Evolutionary conservation across 805 yeast species (phyloP).

Genomic region (Kuraishia ogatae): DNA sequence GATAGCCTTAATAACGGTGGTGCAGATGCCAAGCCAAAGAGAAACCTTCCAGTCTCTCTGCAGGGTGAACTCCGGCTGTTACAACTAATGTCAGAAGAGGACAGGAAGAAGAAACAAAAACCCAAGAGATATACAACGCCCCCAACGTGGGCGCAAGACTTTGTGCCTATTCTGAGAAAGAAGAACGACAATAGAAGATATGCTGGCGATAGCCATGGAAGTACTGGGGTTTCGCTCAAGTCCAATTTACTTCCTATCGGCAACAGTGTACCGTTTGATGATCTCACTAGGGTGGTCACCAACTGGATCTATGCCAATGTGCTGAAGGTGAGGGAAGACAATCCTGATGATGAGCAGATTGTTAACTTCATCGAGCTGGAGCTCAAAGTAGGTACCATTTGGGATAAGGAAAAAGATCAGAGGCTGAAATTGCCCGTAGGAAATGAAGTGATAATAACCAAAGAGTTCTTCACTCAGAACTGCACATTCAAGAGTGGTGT

Average conservation of each 20-base stretch:
- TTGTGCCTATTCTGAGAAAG: slow-evolving; percentile 35
- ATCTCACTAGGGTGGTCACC: slow-evolving; percentile 70
- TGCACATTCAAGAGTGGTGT: slow-evolving; percentile 59
- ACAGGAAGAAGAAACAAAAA: slow-evolving; percentile 20
- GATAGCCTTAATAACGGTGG: not conserved
- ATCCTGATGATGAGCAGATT: slow-evolving; percentile 20
- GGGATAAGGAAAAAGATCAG: slow-evolving; percentile 53
- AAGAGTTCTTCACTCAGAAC: slow-evolving; percentile 41
- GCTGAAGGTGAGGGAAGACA: slow-evolving; percentile 49
- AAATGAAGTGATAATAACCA: slow-evolving; percentile 51
- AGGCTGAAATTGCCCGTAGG: slow-evolving; percentile 59
- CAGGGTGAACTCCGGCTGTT: slow-evolving; percentile 1
- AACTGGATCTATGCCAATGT: slow-evolving; percentile 87
- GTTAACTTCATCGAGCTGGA: slow-evolving; percentile 61
- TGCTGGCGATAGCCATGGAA: slow-evolving; percentile 7
- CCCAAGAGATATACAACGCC: slow-evolving; percentile 56
- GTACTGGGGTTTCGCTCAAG: slow-evolving; percentile 1
- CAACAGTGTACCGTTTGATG: slow-evolving; percentile 72
- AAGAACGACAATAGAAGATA: slow-evolving; percentile 1
- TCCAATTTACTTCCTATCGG: slow-evolving; percentile 42
- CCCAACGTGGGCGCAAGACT: slow-evolving; percentile 82
- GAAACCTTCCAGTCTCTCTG: not conserved
- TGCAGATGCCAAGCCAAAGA: not conserved
- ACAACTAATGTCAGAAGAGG: not conserved
- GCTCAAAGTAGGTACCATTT: slow-evolving; percentile 63